Evolutionary conservation across 768 basidiomycete genomes (phyloP).

Genomic region (Cantharellus anzutake): DNA sequence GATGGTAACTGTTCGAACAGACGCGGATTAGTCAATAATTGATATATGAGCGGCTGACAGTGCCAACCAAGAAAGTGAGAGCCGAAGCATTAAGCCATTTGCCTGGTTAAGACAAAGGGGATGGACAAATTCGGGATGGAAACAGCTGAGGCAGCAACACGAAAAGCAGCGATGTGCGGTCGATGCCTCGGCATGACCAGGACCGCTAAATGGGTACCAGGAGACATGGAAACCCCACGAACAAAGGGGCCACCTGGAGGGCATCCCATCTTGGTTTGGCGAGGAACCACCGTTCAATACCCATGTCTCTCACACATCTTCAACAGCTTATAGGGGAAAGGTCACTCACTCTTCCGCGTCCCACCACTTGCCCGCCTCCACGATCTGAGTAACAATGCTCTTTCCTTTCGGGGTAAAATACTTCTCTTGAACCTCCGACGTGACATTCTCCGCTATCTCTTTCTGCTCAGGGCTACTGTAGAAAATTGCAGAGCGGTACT

Average conservation of each 20-base stretch:
- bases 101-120: no score
- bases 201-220: no score
- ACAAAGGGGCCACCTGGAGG: not conserved
- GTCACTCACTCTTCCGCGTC: constrained; percentile 19
- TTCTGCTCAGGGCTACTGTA: constrained; percentile 54
- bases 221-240: not conserved
- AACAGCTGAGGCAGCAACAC: no score
- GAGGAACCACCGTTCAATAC: no score
- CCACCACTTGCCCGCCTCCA: constrained; percentile 57
- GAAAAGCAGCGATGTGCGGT: no score
- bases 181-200: no score
- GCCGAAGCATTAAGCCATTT: no score
- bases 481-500: constrained; percentile 91
- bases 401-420: constrained; percentile 54
- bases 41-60: not conserved
- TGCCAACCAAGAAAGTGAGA: not conserved
- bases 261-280: no score
- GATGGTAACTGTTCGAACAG: constrained; percentile 33
- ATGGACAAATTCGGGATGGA: no score
- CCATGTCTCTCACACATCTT: not conserved
- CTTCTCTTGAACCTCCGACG: constrained; percentile 64
- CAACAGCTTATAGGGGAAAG: constrained; percentile 8
- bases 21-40: not conserved
- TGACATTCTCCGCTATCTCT: constrained; percentile 53
- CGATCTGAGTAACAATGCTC: constrained; percentile 65